Percentiles rank a stretch among this genome's conserved stretches.
phyloP scores from a whole-genome alignment of 1,139 yeast genomes.

The Meyerozyma guilliermondii region DNA sequence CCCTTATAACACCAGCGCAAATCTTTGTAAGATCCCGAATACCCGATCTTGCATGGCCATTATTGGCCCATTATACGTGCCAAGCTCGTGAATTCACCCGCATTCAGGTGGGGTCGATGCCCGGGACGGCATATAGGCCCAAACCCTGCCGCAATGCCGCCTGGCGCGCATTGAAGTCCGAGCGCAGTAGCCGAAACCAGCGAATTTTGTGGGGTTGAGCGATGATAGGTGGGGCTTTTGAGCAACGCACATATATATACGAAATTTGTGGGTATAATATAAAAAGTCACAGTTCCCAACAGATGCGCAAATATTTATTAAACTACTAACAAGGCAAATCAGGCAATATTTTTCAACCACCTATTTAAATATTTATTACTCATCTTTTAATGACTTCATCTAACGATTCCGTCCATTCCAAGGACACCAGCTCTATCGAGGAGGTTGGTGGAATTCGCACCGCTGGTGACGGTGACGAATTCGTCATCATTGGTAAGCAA shows the following conservation, averaged over 20 bases:
- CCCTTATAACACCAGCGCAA: too few relatives aligned
- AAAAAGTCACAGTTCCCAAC: background rate
- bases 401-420: background rate
- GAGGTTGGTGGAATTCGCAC: constrained; percentile 6
- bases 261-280: background rate
- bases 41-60: too few relatives aligned
- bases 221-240: background rate
- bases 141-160: too few relatives aligned
- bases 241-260: background rate
- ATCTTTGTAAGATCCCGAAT: too few relatives aligned
- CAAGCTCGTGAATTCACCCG: background rate
- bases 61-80: background rate
- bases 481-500: constrained; percentile 26
- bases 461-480: constrained; percentile 21
- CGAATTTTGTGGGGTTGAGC: background rate
- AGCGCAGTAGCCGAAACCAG: background rate
- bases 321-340: background rate
- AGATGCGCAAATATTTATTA: background rate
- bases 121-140: background rate
- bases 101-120: background rate
- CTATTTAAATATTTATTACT: background rate
- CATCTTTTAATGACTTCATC: background rate
- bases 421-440: background rate
- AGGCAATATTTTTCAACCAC: background rate
- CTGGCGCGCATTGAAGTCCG: background rate